Conservation (phyloP, 805 yeast genomes). For the Starmerella vaccinii region DNA sequence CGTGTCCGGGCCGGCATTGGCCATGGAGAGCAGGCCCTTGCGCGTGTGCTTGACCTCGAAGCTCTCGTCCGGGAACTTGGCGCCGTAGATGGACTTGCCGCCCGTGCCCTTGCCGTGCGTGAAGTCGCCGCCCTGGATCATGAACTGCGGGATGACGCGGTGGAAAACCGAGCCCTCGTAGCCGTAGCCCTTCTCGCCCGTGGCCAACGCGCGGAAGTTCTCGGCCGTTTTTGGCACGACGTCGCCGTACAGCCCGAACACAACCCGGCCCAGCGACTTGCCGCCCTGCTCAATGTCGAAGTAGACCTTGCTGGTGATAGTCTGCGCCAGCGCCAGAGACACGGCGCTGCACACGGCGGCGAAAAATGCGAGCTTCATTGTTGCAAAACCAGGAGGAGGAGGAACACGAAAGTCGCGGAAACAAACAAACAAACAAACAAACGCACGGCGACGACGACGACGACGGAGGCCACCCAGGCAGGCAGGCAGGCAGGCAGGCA, state of each 20-base stretch:
- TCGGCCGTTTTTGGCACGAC: slow-evolving; percentile 92
- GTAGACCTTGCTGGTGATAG: slow-evolving; percentile 67
- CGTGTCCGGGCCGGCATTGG: slow-evolving; percentile 57
- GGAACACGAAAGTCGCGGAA: too few relatives aligned
- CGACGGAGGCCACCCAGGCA: too few relatives aligned
- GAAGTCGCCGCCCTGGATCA: slow-evolving; percentile 86
- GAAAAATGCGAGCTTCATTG: slow-evolving; percentile 14
- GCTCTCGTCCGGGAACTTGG: slow-evolving; percentile 68
- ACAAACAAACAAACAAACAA: too few relatives aligned
- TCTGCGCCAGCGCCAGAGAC: slow-evolving; percentile 30
- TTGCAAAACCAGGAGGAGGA: neutral
- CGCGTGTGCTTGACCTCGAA: slow-evolving; percentile 45
- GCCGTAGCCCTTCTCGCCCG: slow-evolving; percentile 93
- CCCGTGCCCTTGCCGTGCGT: slow-evolving; percentile 56
- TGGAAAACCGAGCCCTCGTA: slow-evolving; percentile 83
- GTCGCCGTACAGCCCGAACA: slow-evolving; percentile 78
- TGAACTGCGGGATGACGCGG: slow-evolving; percentile 93
- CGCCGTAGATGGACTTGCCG: slow-evolving; percentile 71
- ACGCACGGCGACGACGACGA: too few relatives aligned
- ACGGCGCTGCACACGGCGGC: slow-evolving; percentile 13
- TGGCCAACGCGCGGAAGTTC: slow-evolving; percentile 88
- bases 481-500: too few relatives aligned
- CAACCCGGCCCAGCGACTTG: slow-evolving; percentile 64
- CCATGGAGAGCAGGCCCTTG: slow-evolving; percentile 64
- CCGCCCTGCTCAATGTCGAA: slow-evolving; percentile 81